Evolutionary conservation across 148 eudicot genomes (phyloP), one percentile per base, ranked within the genome.

Genomic region (Chenopodium berlandieri): DNA sequence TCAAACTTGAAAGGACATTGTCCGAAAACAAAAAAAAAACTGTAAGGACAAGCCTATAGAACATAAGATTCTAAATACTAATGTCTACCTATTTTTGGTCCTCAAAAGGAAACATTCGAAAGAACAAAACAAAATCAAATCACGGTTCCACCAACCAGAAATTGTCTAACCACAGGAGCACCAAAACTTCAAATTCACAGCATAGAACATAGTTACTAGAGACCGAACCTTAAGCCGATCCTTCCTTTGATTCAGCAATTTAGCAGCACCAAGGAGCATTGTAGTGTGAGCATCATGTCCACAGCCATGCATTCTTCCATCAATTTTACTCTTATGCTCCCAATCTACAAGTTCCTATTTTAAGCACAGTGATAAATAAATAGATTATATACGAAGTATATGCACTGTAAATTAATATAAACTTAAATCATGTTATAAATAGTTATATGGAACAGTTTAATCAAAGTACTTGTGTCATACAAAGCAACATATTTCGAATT

Each of bases 251-350:
- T 89, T 82, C 71, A 93, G 92, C 81, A 94, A 86, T 84, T 94
- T 93, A 79, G 97, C 98, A 86, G 98, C 95, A 67, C 97, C 98
- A 17, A 94, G 95, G 78, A 93, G 89, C 98, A 94, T 94, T 3
- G 98, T 87, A 4, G 97, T 89, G 78, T 94, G 98, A 69, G 91
- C 97, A 91, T 94, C 98, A 82, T 93, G 98, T 65, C 98, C 98
- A 78, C 97, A 94, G 77, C 88, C 98, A 80, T 94, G 98, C 98
- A 94, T 94, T 79, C 81, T 85, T 69, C 98, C 98, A 40, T 89
- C 91, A 23, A 81, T 83, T 87, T 93, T 93, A 85, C 98, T 94
- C 93, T 89, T 94, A 85, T 94, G 93, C 85, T 94, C 94, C 98
- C 98, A 94, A 56, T 91, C 91, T 46, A 90, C 98, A 34, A 90